Conservation (phyloP, 129 eudicot genomes). For the Helianthus tuberosus region DNA sequence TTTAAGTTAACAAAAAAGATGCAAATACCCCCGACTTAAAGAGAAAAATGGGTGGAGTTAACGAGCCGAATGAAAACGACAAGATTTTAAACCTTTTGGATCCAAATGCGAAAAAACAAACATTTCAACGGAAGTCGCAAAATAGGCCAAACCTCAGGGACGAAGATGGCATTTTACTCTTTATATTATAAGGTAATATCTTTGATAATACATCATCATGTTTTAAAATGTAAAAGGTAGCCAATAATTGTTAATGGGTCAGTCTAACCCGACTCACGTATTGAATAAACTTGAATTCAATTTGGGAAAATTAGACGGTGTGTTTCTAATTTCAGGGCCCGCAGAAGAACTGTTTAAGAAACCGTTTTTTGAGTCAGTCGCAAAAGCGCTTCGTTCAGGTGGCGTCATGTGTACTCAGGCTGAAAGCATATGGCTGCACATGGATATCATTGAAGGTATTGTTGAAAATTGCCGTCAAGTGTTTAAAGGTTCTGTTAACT, state of each 20-base stretch:
- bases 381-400: constrained; percentile 96
- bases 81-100: too few species aligned
- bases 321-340: constrained; percentile 59
- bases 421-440: constrained; percentile 98
- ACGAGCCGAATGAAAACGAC: too few species aligned
- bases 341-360: constrained; percentile 95
- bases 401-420: constrained; percentile 99
- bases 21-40: too few species aligned
- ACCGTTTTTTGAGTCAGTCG: constrained; percentile 89
- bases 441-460: constrained; percentile 97
- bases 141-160: too few species aligned
- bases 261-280: background rate
- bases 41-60: too few species aligned
- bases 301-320: constrained; percentile 20
- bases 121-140: too few species aligned
- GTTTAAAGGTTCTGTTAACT: constrained; percentile 93
- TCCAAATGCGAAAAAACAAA: too few species aligned
- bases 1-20: too few species aligned
- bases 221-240: background rate
- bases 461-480: constrained; percentile 86
- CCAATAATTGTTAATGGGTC: background rate
- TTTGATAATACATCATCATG: background rate
- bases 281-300: background rate
- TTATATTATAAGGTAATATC: background rate
- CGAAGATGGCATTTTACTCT: background rate